Evolutionary conservation across 495 filamentous ascomycete species (phyloP).

Genomic region (Aeminium ludgeri): DNA sequence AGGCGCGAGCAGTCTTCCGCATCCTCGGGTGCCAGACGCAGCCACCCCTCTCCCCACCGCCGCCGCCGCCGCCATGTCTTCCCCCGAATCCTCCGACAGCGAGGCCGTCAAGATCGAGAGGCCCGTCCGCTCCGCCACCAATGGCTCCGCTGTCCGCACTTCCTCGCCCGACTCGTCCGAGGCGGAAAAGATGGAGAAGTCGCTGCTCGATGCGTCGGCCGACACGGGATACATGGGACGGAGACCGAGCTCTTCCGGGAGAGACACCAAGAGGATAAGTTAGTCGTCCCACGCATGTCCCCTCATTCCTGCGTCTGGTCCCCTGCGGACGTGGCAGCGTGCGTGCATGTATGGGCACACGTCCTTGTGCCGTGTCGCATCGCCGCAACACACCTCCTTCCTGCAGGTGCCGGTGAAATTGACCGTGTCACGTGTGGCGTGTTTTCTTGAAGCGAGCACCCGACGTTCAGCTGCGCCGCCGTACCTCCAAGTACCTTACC

Average conservation of each 20-base stretch:
- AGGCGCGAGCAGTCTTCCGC: too few relatives aligned
- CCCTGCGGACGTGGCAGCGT: neutral
- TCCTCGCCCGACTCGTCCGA: constrained; percentile 1
- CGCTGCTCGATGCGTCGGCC: constrained; percentile 9
- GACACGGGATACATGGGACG: constrained; percentile 8
- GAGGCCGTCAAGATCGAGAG: too few relatives aligned
- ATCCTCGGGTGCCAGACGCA: too few relatives aligned
- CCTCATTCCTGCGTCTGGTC: neutral
- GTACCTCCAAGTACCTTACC: neutral
- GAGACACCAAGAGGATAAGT: constrained; percentile 24
- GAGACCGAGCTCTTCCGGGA: constrained; percentile 14
- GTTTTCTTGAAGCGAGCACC: neutral
- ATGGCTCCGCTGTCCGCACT: too few relatives aligned
- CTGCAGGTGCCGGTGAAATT: too few relatives aligned
- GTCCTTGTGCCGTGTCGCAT: neutral
- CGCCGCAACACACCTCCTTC: neutral
- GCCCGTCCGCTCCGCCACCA: too few relatives aligned
- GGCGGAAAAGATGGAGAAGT: constrained; percentile 5
- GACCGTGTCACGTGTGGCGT: too few relatives aligned
- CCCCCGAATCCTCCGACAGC: too few relatives aligned
- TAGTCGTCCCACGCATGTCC: constrained; percentile 11
- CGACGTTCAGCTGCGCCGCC: neutral
- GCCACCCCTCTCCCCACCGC: too few relatives aligned
- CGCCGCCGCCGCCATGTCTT: neutral
- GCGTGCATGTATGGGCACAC: neutral